Evolutionary conservation across 495 filamentous ascomycete species (phyloP).

Genomic region (Cudoniella acicularis): DNA sequence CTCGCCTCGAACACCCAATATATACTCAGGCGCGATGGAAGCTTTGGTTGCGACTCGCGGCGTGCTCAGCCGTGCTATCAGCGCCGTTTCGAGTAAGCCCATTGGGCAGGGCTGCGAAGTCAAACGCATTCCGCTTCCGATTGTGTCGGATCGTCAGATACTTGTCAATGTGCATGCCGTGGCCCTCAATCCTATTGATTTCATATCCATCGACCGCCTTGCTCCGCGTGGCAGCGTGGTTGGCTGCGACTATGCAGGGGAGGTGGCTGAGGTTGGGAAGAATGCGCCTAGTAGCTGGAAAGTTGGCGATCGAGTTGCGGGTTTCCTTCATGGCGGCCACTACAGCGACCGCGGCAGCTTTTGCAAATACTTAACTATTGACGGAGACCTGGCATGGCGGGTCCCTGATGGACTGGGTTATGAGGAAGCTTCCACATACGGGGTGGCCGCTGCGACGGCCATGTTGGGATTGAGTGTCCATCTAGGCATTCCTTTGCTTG

Average conservation of each 20-base stretch:
- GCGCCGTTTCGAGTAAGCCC: conserved; percentile 5
- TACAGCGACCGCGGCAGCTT: conserved; percentile 45
- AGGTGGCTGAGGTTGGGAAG: conserved; percentile 36
- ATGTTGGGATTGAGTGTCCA: conserved; percentile 40
- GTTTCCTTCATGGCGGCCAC: conserved; percentile 45
- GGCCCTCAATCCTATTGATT: conserved; percentile 45
- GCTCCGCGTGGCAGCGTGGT: conserved; percentile 31
- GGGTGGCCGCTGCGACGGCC: conserved; percentile 43
- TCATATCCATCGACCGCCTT: conserved; percentile 28
- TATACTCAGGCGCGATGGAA: conserved; percentile 7
- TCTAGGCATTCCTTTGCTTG: conserved; percentile 29
- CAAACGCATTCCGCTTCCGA: conserved; percentile 12
- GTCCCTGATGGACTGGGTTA: conserved; percentile 47
- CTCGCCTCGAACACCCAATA: not conserved
- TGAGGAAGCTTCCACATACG: conserved; percentile 47
- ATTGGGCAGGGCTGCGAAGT: conserved; percentile 1
- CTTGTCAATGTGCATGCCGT: conserved; percentile 39
- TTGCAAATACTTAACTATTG: conserved; percentile 43
- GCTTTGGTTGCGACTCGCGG: conserved; percentile 9
- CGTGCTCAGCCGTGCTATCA: not conserved
- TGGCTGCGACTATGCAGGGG: conserved; percentile 42
- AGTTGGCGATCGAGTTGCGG: conserved; percentile 34
- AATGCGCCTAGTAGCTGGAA: conserved; percentile 40
- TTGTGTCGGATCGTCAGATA: conserved; percentile 29
- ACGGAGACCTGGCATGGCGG: conserved; percentile 28